A percentile compares a stretch with the other conserved stretches of the same genome.
phyloP scores from a whole-genome alignment of 2,329 filamentous ascomycete genomes.

The Mycosphaerella sp. region DNA sequence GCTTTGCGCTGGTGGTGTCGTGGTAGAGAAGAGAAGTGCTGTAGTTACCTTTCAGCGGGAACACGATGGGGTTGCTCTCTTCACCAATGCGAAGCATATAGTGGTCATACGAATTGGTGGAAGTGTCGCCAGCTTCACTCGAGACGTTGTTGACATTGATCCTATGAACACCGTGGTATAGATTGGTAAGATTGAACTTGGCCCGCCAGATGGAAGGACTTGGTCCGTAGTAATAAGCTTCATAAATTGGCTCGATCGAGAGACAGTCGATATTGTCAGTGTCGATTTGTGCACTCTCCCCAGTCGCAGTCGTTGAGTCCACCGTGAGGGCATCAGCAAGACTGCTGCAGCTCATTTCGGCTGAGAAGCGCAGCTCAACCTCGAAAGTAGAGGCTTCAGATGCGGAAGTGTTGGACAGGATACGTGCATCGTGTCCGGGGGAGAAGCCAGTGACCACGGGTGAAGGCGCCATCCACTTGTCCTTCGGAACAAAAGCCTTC shows the following conservation, averaged over 20 bases:
- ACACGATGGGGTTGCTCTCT: slow-evolving; percentile 54
- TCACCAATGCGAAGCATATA: slow-evolving; percentile 58
- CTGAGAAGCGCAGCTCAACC: slow-evolving; percentile 54
- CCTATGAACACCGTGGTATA: slow-evolving; percentile 56
- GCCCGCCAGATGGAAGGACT: slow-evolving; percentile 52
- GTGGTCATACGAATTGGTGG: slow-evolving; percentile 52
- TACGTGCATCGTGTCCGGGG: slow-evolving; percentile 56
- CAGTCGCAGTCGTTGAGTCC: slow-evolving; percentile 48
- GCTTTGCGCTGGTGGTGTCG: slow-evolving; percentile 25
- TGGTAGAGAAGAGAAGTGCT: slow-evolving; percentile 48
- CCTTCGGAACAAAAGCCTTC: slow-evolving; percentile 53
- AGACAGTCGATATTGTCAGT: slow-evolving; percentile 43
- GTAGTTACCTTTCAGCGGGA: slow-evolving; percentile 53
- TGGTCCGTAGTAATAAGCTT: slow-evolving; percentile 44
- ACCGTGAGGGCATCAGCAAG: slow-evolving; percentile 48
- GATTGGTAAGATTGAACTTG: slow-evolving; percentile 48
- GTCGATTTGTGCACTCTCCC: slow-evolving; percentile 42
- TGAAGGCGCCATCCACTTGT: slow-evolving; percentile 45
- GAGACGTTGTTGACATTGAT: slow-evolving; percentile 53
- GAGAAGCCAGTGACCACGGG: slow-evolving; percentile 56
- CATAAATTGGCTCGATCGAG: slow-evolving; percentile 35
- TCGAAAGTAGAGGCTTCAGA: slow-evolving; percentile 37
- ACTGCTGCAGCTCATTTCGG: slow-evolving; percentile 55
- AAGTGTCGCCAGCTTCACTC: slow-evolving; percentile 36
- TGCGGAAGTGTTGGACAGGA: slow-evolving; percentile 44